Evolutionary conservation across 495 filamentous ascomycete genomes (phyloP), one percentile per base, ranked within the genome.

Genomic region (Penicillium malachiteum): DNA sequence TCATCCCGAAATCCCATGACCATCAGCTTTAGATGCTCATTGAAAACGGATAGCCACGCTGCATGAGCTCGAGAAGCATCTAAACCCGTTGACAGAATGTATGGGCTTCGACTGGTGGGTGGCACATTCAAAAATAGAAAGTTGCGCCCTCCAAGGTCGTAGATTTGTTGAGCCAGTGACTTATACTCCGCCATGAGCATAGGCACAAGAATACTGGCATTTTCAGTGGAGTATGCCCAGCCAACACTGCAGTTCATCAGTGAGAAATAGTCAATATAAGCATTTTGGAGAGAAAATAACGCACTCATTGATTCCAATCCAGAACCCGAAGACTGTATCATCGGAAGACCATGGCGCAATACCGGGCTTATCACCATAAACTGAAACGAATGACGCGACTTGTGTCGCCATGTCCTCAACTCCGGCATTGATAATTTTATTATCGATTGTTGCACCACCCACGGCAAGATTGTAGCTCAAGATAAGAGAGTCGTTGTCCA

Each of bases 231-330:
- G 68, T 82, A 90, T 17, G 76, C 77, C 63, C 86, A 86, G 1
- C 87, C 86, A 11, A 91, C 78, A 58, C 70, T 72, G 30, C 5
- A n/a, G 45, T 14, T 10, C 18, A 39, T 7, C n/a, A 12, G 13
- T 61, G 44, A 59, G 48, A 21, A 39, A 7, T 13, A n/a, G 35
- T n/a, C 50, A 18, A 38, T 14, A 34, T 9, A 21, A 4, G 14
- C 7, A 7, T 30, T 10, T 47, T 38, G 17, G 10, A 47, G 5
- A 3, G n/a, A 31, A 2, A 18, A 42, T 8, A 11, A 31, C 39
- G 33, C 68, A 74, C 73, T 94, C 90, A 56, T 94, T 94, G 57
- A 94, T 85, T 34, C 90, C 89, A 49, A 92, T 86, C 79, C 85
- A 94, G 41, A 89, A 72, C 3, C 80, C 81, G 67, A 90, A 89